These are phyloP conservation scores for Penicillium polonicum DNA, from an alignment of 2,329 filamentous ascomycete species.

Conservation along the genomic window DNA sequence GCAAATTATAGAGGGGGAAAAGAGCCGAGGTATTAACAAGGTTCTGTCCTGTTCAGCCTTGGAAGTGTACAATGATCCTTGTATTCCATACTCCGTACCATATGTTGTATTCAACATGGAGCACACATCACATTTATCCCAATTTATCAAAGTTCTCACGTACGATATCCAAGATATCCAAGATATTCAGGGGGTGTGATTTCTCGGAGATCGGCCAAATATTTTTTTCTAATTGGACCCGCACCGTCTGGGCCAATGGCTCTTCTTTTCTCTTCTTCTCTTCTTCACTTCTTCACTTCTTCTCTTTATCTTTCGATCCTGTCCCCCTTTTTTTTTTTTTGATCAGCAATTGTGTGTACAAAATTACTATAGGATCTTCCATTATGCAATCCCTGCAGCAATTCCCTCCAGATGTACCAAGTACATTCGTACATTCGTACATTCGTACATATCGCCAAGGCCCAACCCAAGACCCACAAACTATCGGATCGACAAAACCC, in stretches of 20 bases:
- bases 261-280: no score
- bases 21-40: neutral
- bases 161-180: no score
- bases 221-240: neutral
- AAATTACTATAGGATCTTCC: no score
- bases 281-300: neutral
- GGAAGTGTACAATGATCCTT: neutral
- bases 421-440: no score
- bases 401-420: no score
- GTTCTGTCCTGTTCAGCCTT: neutral
- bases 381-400: no score
- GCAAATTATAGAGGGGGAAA: neutral
- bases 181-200: no score
- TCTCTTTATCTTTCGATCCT: neutral
- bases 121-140: neutral
- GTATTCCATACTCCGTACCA: neutral
- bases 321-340: neutral
- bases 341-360: neutral
- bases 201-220: neutral
- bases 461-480: slow-evolving; percentile 13
- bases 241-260: no score
- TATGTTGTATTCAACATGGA: neutral
- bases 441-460: neutral
- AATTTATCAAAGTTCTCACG: no score
- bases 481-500: slow-evolving; percentile 21